phyloP scores from a whole-genome alignment of 805 yeast species.

The Starmerella bombicola region DNA sequence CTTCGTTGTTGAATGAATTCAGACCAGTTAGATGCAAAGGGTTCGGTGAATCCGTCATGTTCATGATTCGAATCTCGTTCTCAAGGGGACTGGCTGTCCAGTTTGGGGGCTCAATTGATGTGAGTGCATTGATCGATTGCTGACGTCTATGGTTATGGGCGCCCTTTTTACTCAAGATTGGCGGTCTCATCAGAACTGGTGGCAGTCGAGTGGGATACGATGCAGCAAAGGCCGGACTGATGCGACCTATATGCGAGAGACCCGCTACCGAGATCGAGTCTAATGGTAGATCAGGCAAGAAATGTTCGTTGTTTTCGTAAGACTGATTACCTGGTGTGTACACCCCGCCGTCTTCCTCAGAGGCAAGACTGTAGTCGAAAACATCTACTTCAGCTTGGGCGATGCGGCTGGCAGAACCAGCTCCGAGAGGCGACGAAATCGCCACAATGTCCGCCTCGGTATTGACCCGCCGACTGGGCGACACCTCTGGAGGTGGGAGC shows the following conservation, averaged over 20 bases:
- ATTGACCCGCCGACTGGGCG: constrained; percentile 4
- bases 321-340: background rate
- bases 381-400: constrained; percentile 3
- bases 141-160: constrained; percentile 1
- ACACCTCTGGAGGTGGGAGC: constrained; percentile 12
- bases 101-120: constrained; percentile 16
- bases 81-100: constrained; percentile 23
- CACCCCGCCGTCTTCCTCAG: background rate
- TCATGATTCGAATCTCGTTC: constrained; percentile 3
- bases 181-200: constrained; percentile 27
- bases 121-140: constrained; percentile 1
- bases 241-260: too few relatives aligned
- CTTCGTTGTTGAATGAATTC: background rate
- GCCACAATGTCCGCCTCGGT: constrained; percentile 7
- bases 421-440: constrained; percentile 1
- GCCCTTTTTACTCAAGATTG: constrained; percentile 22
- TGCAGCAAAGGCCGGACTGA: background rate
- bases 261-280: background rate
- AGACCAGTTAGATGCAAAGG: background rate
- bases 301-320: background rate
- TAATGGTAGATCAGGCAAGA: background rate
- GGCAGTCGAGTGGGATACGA: constrained; percentile 32
- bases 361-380: background rate
- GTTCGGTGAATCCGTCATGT: background rate
- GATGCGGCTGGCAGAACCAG: background rate